Base-by-base conservation (phyloP, 2,329 filamentous ascomycete genomes). In the Pochonia chlamydosporia region DNA sequence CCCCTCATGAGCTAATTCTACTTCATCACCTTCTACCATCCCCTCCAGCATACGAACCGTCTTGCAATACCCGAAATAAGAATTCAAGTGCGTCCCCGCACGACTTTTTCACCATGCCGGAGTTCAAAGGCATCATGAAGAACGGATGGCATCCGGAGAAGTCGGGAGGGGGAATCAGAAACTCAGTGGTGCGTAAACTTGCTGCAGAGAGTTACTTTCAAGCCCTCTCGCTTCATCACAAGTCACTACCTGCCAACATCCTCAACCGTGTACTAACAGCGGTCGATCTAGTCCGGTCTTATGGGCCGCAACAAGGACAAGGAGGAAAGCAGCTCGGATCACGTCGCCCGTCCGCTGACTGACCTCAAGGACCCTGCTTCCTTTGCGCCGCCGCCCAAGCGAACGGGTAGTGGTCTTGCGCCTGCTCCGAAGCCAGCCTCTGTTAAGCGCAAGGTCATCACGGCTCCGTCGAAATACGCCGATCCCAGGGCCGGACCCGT, bases 351-450 rank as follows among this genome's bases (percentile, higher is more conserved):
- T 14, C 89, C 90, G 2, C 69, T 95, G 37, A 74, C 81, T 8
- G 74, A 80, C 3, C 75, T 96, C 25, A 83, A 81, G 61, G 89
- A 96, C 61, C 90, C 89, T 1, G 65, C 79, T 1, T 78, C 81
- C 14, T 96, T 95, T 62, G 89, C 80, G 2, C 88, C 89, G 21
- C 90, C 90, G 23, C 90, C 90, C 1, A 91, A 81, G 57, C 85
- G 68, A 31, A 63, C 63, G 24, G 58, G 59, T 49, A 53, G 64
- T 37, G 76, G 66, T 64, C 60, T 57, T 37, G 54, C 51, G 13
- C 61, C 61, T 18, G 57, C 60, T 13, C 56, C 58, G 0, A 49
- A 54, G 4, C 21, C 59, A 9, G 50, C 55, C 2, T 41, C 55
- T 9, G 45, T 18, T 13, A 52, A 52, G 26, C 58, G 63, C 44